Evolutionary conservation across 2,329 filamentous ascomycete genomes (phyloP).

Genomic region (Talaromyces amestolkiae): DNA sequence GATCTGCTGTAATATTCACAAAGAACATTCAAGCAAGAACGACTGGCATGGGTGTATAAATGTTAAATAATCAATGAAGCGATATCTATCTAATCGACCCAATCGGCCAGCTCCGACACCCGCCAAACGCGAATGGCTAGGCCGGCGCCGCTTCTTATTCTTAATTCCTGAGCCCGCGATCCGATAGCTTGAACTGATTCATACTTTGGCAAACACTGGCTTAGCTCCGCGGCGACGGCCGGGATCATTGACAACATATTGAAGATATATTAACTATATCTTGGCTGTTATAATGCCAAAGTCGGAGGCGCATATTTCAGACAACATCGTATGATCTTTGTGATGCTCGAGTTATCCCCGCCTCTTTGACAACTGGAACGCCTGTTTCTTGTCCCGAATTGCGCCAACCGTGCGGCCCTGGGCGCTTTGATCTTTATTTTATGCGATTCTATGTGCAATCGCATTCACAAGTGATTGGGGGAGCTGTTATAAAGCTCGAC

Average conservation of each 20-base stretch:
- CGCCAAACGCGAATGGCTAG: slow-evolving; percentile 28
- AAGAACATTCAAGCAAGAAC: neutral
- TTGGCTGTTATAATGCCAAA: neutral
- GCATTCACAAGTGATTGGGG: neutral
- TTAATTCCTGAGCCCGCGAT: neutral
- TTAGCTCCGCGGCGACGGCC: neutral
- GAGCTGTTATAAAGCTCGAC: neutral
- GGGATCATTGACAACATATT: neutral
- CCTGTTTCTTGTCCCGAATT: neutral
- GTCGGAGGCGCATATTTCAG: neutral
- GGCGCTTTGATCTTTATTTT: neutral
- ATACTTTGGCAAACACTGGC: neutral
- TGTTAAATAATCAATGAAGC: neutral
- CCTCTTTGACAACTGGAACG: neutral
- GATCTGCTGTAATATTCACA: neutral
- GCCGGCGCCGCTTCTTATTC: slow-evolving; percentile 14
- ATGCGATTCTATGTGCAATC: neutral
- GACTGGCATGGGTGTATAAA: neutral
- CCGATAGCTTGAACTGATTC: neutral
- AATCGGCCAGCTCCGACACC: slow-evolving; percentile 41
- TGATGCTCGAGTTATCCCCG: neutral
- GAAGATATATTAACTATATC: neutral
- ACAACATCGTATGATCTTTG: neutral
- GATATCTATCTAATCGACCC: slow-evolving; percentile 1
- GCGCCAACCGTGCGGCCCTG: neutral